phyloP scores from a whole-genome alignment of 179 eudicot genomes.

The Spergularia azorica region DNA sequence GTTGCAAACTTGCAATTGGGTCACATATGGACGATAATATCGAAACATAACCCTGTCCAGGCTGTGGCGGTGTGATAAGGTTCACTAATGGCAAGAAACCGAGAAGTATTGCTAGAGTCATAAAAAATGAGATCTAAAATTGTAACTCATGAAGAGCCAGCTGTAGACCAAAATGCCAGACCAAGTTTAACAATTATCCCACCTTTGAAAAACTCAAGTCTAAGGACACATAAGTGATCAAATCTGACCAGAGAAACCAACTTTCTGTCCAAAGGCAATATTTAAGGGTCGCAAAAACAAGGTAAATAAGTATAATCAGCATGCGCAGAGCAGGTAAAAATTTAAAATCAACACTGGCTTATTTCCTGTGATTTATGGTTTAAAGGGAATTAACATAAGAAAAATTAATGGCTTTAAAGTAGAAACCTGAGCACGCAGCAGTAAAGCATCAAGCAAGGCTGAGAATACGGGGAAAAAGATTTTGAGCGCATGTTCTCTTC shows the following conservation, averaged over 20 bases:
- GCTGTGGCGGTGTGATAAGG: neutral
- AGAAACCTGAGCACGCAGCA: constrained; percentile 81
- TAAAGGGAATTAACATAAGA: neutral
- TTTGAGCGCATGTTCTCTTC: constrained; percentile 52
- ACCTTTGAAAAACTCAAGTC: neutral
- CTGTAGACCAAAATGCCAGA: neutral
- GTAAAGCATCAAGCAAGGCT: constrained; percentile 82
- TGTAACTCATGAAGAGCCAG: neutral
- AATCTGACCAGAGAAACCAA: neutral
- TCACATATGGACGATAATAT: neutral
- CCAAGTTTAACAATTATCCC: neutral
- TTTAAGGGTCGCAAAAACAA: neutral
- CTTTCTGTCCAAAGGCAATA: too few relatives aligned
- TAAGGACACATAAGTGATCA: neutral
- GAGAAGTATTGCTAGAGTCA: neutral
- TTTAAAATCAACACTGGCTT: neutral
- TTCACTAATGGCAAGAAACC: neutral
- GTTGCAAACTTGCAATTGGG: too few relatives aligned
- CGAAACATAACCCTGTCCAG: neutral
- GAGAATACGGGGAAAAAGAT: constrained; percentile 65
- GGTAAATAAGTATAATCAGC: neutral
- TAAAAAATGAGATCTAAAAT: neutral
- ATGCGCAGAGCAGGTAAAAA: neutral
- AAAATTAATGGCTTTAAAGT: constrained; percentile 1
- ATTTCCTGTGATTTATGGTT: neutral